Conservation (phyloP, 805 yeast species). For the Grigorovia humatica region DNA sequence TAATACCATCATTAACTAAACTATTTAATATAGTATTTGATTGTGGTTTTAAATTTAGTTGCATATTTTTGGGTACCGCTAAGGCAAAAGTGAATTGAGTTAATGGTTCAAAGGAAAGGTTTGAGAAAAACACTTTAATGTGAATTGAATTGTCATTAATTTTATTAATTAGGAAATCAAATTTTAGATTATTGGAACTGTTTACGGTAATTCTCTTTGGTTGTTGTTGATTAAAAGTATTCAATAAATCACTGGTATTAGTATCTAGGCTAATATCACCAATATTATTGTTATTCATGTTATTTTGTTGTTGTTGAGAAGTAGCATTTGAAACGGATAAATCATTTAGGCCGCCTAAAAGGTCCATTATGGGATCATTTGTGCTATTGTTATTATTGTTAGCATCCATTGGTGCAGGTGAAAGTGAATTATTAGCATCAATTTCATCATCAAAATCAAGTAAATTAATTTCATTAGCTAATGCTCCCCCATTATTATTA, state of each 20-base stretch:
- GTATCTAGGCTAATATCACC: background rate
- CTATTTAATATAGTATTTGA: slow-evolving; percentile 44
- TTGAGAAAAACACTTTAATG: slow-evolving; percentile 44
- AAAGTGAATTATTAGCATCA: slow-evolving; percentile 11
- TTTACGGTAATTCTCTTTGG: slow-evolving; percentile 28
- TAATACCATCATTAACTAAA: slow-evolving; percentile 38
- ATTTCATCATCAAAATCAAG: slow-evolving; percentile 67
- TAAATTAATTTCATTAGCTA: slow-evolving; percentile 40
- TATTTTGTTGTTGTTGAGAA: slow-evolving; percentile 4
- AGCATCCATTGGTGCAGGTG: slow-evolving; percentile 8
- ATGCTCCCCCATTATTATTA: slow-evolving; percentile 23
- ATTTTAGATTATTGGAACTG: slow-evolving; percentile 37
- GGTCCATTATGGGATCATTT: slow-evolving; percentile 45
- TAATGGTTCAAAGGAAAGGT: slow-evolving; percentile 36
- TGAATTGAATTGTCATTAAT: slow-evolving; percentile 30
- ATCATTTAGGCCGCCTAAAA: slow-evolving; percentile 60
- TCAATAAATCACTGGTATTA: slow-evolving; percentile 2
- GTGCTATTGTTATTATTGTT: slow-evolving; percentile 8
- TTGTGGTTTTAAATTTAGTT: slow-evolving; percentile 52
- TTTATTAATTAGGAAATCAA: slow-evolving; percentile 36
- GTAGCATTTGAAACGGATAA: slow-evolving; percentile 35
- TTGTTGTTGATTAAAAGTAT: slow-evolving; percentile 4
- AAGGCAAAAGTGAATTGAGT: slow-evolving; percentile 46
- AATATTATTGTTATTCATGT: background rate
- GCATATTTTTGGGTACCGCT: slow-evolving; percentile 61